These are phyloP conservation scores for Herpetospermum pedunculosum DNA, from an alignment of 306 rosid genomes.

Conservation along the genomic window DNA sequence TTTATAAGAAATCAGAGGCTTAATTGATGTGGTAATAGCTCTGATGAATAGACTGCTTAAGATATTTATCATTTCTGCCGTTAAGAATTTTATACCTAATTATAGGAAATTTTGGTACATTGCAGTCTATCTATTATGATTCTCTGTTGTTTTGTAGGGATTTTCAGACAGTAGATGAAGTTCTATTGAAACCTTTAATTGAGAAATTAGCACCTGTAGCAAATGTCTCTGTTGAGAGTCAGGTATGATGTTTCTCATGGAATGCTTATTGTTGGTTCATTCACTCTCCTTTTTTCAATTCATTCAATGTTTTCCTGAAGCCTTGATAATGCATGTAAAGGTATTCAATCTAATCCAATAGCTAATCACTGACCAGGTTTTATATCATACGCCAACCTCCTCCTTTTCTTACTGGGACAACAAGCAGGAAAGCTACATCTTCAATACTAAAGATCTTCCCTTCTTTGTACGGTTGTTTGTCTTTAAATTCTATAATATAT, in stretches of 20 bases:
- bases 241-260: conserved; percentile 26
- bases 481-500: conserved; percentile 24
- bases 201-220: conserved; percentile 70
- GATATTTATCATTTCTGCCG: background rate
- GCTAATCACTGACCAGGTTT: conserved; percentile 38
- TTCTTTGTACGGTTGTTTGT: conserved; percentile 56
- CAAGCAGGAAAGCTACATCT: conserved; percentile 43
- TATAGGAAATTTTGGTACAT: background rate
- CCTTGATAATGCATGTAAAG: background rate
- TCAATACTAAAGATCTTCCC: conserved; percentile 72
- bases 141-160: conserved; percentile 44
- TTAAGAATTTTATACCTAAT: background rate
- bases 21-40: background rate
- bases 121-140: background rate
- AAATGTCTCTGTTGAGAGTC: conserved; percentile 79
- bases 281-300: background rate
- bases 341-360: background rate
- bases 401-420: conserved; percentile 81
- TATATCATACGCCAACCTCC: conserved; percentile 76
- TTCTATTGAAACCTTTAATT: conserved; percentile 56
- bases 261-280: background rate
- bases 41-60: background rate
- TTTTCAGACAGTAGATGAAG: conserved; percentile 45
- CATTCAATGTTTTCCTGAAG: background rate
- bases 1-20: too few relatives aligned